phyloP scores from a whole-genome alignment of 2,329 filamentous ascomycete genomes.

The Meredithiella fracta region DNA sequence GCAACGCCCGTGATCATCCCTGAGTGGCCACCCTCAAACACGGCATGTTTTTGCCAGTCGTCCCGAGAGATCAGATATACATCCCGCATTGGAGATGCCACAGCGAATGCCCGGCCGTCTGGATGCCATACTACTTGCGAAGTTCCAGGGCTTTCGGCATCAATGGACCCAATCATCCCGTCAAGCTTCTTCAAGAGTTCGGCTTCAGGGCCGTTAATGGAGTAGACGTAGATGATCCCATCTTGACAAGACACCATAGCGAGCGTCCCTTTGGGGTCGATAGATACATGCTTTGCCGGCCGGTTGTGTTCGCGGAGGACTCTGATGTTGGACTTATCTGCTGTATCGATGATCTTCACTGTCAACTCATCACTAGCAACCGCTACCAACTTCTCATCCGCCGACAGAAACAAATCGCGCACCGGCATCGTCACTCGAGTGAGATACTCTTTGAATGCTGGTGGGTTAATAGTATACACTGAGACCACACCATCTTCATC shows the following conservation, averaged over 20 bases:
- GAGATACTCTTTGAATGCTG: constrained; percentile 64
- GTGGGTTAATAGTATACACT: constrained; percentile 61
- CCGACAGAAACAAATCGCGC: constrained; percentile 68
- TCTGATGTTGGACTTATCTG: constrained; percentile 60
- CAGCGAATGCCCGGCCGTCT: constrained; percentile 78
- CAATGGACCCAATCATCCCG: constrained; percentile 63
- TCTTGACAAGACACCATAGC: constrained; percentile 75
- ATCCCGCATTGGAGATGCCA: constrained; percentile 65
- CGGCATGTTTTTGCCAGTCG: constrained; percentile 75
- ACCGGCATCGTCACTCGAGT: constrained; percentile 73
- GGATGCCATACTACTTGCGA: constrained; percentile 79
- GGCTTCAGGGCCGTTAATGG: constrained; percentile 59
- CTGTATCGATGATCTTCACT: constrained; percentile 73
- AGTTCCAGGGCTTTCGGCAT: constrained; percentile 45
- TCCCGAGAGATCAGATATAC: constrained; percentile 74
- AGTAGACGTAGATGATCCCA: constrained; percentile 81
- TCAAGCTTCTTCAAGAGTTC: constrained; percentile 71
- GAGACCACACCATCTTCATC: constrained; percentile 94
- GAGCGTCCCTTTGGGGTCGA: constrained; percentile 62
- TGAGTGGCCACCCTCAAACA: constrained; percentile 63
- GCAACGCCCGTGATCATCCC: constrained; percentile 72
- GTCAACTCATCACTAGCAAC: constrained; percentile 93
- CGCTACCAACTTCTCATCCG: constrained; percentile 72
- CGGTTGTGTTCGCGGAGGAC: constrained; percentile 70
- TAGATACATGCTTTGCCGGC: constrained; percentile 80